These are phyloP conservation scores for Teunomyces barrocoloradensis DNA, from an alignment of 805 yeast genomes.

Conservation along the genomic window DNA sequence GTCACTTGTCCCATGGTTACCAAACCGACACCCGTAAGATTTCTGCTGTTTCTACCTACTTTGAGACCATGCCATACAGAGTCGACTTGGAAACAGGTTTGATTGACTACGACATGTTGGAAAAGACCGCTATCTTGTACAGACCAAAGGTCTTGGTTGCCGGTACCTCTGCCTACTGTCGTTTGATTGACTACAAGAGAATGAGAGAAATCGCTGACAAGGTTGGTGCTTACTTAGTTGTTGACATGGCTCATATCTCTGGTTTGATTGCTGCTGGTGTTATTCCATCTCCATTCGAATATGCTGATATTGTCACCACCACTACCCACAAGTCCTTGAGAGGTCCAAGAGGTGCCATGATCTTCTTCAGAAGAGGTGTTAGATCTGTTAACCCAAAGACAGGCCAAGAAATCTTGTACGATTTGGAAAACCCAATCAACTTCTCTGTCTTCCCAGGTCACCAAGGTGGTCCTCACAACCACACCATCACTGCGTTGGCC, in stretches of 20 bases:
- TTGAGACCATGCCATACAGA: constrained; percentile 97
- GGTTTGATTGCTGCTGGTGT: constrained; percentile 96
- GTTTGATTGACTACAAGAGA: constrained; percentile 84
- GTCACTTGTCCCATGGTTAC: constrained; percentile 96
- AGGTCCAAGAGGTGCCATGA: constrained; percentile 99
- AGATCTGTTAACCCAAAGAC: constrained; percentile 72
- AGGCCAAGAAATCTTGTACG: constrained; percentile 83
- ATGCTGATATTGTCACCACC: constrained; percentile 95
- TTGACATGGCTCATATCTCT: constrained; percentile 97
- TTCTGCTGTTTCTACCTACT: constrained; percentile 88
- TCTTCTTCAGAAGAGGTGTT: constrained; percentile 93
- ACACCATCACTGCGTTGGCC: constrained; percentile 93
- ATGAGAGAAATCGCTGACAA: constrained; percentile 89
- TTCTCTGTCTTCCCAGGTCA: constrained; percentile 99
- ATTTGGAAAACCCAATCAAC: constrained; percentile 87
- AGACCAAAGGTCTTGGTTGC: constrained; percentile 96
- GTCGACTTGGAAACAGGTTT: constrained; percentile 82
- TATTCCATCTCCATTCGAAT: constrained; percentile 86
- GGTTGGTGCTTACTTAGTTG: constrained; percentile 88
- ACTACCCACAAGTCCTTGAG: constrained; percentile 97
- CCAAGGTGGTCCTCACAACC: constrained; percentile 99
- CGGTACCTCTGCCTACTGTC: constrained; percentile 94
- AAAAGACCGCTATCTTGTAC: constrained; percentile 76
- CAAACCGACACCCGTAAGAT: constrained; percentile 88
- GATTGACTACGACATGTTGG: constrained; percentile 88